Evolutionary conservation across 306 rosid species (phyloP).

Genomic region (Echinosophora koreensis): DNA sequence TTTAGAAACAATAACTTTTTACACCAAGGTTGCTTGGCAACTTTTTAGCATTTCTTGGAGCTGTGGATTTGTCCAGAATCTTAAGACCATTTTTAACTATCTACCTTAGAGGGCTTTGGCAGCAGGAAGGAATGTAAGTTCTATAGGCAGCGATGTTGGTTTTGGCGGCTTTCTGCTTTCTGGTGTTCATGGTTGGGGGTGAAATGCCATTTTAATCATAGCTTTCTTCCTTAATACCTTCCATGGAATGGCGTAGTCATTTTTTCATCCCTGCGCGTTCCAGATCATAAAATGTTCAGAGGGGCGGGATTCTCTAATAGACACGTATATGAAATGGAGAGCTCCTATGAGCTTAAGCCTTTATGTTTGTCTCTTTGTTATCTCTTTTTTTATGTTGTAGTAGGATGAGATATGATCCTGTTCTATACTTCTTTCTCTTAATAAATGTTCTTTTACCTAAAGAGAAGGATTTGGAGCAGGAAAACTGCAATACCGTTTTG

Average conservation of each 20-base stretch:
- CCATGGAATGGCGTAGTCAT: conserved; percentile 1
- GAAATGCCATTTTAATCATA: not conserved
- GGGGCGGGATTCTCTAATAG: not conserved
- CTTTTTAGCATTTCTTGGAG: conserved; percentile 10
- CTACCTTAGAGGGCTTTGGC: conserved; percentile 26
- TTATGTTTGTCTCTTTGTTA: not conserved
- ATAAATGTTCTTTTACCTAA: too few species aligned
- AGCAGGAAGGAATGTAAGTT: conserved; percentile 30
- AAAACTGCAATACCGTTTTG: too few species aligned
- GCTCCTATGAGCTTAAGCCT: not conserved
- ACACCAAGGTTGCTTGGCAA: not conserved
- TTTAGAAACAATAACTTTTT: not conserved
- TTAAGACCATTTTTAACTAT: conserved; percentile 22
- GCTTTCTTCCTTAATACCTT: conserved; percentile 6
- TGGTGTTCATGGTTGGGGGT: not conserved
- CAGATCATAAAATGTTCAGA: not conserved
- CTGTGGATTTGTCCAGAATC: conserved; percentile 1
- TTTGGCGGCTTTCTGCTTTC: not conserved
- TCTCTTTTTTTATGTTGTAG: not conserved
- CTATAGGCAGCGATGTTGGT: not conserved
- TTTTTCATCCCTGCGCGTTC: not conserved
- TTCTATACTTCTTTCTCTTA: too few species aligned
- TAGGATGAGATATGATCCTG: not conserved
- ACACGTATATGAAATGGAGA: not conserved
- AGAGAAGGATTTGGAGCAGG: too few species aligned